Base-by-base conservation (phyloP, 805 yeast genomes). In the Kregervanrija delftensis region DNA sequence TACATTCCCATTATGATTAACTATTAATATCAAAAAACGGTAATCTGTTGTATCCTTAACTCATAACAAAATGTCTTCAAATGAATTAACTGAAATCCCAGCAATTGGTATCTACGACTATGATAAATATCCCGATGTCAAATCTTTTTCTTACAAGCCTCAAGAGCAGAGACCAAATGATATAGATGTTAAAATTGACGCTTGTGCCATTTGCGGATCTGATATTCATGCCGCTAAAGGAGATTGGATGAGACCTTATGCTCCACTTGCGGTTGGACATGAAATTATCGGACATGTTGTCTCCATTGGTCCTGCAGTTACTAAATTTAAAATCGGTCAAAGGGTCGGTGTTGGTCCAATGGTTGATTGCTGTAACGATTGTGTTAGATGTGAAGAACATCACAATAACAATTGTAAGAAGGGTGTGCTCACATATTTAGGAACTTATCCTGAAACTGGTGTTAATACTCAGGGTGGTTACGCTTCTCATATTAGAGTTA, bases 341-440 rank as follows among this genome's bases (percentile, higher is more conserved):
- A 64, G 76, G 51, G 76, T 73, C 33, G 79, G 79, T 49, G 65
- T 73, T 43, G 79, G 79, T 48, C 77, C 79, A 14, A 67, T 63
- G 46, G 50, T 59, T 30, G 57, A 54, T 46, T 55, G 71, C 17
- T 73, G 77, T 56, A 52, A 57, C 30, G 49, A 61, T 1, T 74
- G 78, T 56, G 47, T 51, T 33, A 57, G 71, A 44, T 74, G 78
- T 54, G 36, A 52, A 13, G 31, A 45, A 30, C 58, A 59, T 41
- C 60, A 63, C 49, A 70, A 70, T 47, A 65, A 63, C 37, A 77
- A 76, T 68, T 85, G 95, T 66, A 48, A 51, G 11, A 58, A 69
- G 11, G 40, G 51, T 11, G 71, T 72, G 39, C 63, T 66, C 41
- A 83, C 91, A 15, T 84, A 82, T 64, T 66, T 71, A 49, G 48